A percentile compares a stretch with the other conserved stretches of the same genome.
Conservation (phyloP, 208 protist genomes). For the Acanthamoeba culbertsoni region DNA sequence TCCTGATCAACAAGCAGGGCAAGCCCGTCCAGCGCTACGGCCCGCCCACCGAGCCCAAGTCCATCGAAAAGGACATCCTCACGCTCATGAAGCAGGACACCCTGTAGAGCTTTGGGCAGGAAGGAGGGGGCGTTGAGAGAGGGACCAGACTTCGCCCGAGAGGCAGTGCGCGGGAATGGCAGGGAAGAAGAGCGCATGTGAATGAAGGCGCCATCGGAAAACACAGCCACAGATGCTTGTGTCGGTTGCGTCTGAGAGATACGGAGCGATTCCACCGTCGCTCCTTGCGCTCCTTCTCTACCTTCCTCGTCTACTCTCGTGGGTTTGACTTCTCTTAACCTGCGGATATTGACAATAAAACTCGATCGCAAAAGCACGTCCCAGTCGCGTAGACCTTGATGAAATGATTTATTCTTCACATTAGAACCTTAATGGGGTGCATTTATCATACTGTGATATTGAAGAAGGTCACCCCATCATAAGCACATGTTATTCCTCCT, state of each 20-base stretch:
- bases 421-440: too few species aligned
- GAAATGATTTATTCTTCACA: too few species aligned
- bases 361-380: too few species aligned
- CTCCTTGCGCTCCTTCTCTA: neutral
- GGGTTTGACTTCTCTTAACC: too few species aligned
- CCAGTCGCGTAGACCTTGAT: too few species aligned
- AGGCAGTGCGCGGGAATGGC: neutral
- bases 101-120: neutral
- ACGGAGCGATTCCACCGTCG: slow-evolving; percentile 26
- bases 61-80: slow-evolving; percentile 53
- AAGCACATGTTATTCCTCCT: too few species aligned
- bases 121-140: neutral
- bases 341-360: too few species aligned
- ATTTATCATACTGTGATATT: too few species aligned
- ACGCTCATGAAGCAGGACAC: neutral
- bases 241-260: neutral
- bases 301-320: too few species aligned
- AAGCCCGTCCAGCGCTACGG: slow-evolving; percentile 26
- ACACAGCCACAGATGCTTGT: neutral
- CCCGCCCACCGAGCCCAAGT: neutral
- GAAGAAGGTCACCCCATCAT: too few species aligned
- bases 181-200: neutral
- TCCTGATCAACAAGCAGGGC: slow-evolving; percentile 39
- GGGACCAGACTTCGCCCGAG: neutral
- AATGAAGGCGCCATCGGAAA: slow-evolving; percentile 34